Evolutionary conservation across 2,329 filamentous ascomycete genomes (phyloP), one percentile per base, ranked within the genome.

Genomic region (Metarhizium guizhouense): DNA sequence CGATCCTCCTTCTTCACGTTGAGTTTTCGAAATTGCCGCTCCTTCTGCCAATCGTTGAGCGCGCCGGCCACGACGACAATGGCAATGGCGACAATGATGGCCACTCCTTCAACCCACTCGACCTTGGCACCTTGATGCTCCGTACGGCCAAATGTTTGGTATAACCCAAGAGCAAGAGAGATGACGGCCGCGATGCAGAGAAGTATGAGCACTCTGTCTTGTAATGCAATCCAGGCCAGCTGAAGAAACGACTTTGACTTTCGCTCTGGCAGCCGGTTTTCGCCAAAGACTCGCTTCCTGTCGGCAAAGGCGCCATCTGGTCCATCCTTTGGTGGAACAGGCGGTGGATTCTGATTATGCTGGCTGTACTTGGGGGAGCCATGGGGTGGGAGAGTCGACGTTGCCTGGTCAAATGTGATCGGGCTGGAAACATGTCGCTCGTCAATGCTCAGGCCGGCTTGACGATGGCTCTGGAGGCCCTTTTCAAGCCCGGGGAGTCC

Each of bases 401-500:
- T 38, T 38, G 14, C 87, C 25, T 90, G 81, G 29, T 89, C 81
- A 62, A 93, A 92, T 2, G 77, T 73, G 2, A 94, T 76, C 0
- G 74, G 68, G 18, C 84, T 84, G 51, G 87, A 78, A 50, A 90
- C 64, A 8, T 70, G 67, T 20, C 76, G 75, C 69, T 94, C 89
- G 60, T 93, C 89, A n/a, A 83, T 64, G 61, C 86, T 87, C 29
- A 94, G 71, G 11, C 89, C 89, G 53, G 80, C 73, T 48, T 75
- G 76, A 42, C 82, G 70, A 65, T 90, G 75, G 1, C 86, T 86
- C 56, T 84, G 77, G 8, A 94, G 68, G 1, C 89, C 89, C 65
- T 85, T 89, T 64, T 90, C 88, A 20, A 94, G 67, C 1, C 89
- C 89, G 8, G 72, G 73, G 5, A 93, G 67, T 52, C 89, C 89